Percentiles rank a stretch among this genome's conserved stretches.
phyloP scores from a whole-genome alignment of 202 grass and related monocot genomes.

The Hordeum pubiflorum region DNA sequence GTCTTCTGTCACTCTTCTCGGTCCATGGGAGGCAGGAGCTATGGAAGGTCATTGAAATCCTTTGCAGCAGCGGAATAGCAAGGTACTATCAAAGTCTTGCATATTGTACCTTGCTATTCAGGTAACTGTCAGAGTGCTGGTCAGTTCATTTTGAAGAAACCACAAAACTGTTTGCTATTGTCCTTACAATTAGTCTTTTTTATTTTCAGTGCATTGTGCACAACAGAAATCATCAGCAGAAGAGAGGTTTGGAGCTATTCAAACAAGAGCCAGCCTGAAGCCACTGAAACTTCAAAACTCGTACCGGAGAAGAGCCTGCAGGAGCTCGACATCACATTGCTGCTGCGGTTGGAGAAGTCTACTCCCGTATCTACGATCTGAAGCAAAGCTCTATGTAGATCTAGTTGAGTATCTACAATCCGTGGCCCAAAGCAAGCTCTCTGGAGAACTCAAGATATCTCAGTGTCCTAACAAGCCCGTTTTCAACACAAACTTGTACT shows the following conservation, averaged over 20 bases:
- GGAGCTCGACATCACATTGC: background rate
- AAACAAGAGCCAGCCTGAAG: background rate
- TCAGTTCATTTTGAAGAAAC: background rate
- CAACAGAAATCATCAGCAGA: background rate
- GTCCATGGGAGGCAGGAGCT: background rate
- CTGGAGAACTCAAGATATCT: background rate
- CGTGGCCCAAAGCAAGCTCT: background rate
- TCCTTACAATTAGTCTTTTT: background rate
- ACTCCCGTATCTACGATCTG: background rate
- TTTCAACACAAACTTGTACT: background rate
- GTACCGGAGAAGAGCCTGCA: background rate
- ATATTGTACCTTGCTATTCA: no score
- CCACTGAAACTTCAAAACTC: background rate
- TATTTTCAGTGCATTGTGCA: background rate
- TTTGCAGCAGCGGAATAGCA: background rate
- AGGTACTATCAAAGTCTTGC: background rate
- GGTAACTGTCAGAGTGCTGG: slow-evolving; percentile 27
- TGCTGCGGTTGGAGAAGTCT: background rate
- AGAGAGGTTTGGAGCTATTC: background rate
- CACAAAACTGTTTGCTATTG: background rate
- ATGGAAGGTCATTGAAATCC: background rate
- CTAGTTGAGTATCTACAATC: background rate
- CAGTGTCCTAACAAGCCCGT: background rate
- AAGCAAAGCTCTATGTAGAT: background rate
- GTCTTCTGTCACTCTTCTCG: background rate